Percentiles rank a stretch among this genome's conserved stretches.
These are phyloP conservation scores for Xylariaceae sp. DNA, from an alignment of 2,329 filamentous ascomycete species.

Conservation along the genomic window DNA sequence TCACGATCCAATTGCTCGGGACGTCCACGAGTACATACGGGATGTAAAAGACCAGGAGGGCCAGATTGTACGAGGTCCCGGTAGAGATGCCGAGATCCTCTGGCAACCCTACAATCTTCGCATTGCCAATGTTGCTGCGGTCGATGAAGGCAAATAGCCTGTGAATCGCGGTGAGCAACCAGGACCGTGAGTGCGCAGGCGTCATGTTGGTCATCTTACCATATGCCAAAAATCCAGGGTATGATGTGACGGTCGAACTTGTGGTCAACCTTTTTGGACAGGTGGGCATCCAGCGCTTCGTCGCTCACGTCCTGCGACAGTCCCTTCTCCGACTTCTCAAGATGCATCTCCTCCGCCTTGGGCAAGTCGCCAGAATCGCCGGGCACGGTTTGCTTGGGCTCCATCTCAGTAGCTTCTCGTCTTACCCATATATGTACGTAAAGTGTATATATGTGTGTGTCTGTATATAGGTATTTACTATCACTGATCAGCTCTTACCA, in stretches of 20 bases:
- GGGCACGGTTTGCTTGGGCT: constrained; percentile 1
- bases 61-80: constrained; percentile 54
- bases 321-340: constrained; percentile 3
- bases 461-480: too few species aligned
- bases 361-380: constrained; percentile 4
- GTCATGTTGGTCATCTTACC: constrained; percentile 6
- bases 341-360: constrained; percentile 6
- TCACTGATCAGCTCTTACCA: too few species aligned
- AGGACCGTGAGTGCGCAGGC: neutral
- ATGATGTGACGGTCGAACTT: constrained; percentile 20
- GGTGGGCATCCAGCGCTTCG: constrained; percentile 4
- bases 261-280: constrained; percentile 13
- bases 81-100: constrained; percentile 44
- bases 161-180: constrained; percentile 1
- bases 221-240: constrained; percentile 21
- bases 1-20: constrained; percentile 59
- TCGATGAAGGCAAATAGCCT: constrained; percentile 39
- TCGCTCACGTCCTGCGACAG: neutral
- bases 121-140: constrained; percentile 44
- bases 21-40: constrained; percentile 64
- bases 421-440: neutral
- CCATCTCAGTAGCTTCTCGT: constrained; percentile 3
- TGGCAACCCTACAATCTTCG: constrained; percentile 31
- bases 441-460: too few species aligned
- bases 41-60: constrained; percentile 61